These are phyloP conservation scores for Fagus sylvatica DNA, from an alignment of 306 rosid species.

Conservation along the genomic window DNA sequence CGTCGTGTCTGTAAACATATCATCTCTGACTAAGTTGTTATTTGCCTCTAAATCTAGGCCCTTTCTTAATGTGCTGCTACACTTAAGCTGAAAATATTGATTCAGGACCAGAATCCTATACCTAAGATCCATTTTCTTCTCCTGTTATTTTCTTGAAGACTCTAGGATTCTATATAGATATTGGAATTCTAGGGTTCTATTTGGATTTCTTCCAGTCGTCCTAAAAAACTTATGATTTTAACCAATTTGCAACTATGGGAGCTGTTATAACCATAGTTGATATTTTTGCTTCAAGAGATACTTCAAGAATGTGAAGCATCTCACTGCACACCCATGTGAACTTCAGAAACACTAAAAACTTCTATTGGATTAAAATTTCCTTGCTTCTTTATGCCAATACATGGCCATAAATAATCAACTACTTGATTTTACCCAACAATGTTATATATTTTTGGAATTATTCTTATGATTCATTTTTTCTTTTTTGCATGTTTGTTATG, in stretches of 20 bases:
- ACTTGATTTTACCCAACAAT: neutral
- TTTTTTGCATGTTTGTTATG: conserved; percentile 20
- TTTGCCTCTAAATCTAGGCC: neutral
- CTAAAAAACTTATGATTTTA: neutral
- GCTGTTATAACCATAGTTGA: neutral
- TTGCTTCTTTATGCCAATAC: neutral
- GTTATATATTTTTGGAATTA: neutral
- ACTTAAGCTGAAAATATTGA: neutral
- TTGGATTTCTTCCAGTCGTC: neutral
- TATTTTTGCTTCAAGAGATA: neutral
- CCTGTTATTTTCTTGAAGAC: neutral
- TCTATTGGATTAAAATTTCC: neutral
- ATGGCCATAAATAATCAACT: neutral
- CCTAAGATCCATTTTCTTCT: neutral
- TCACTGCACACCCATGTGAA: neutral
- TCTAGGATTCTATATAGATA: neutral
- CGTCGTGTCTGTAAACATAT: no score
- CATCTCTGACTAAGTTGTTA: neutral
- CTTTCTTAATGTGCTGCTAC: neutral
- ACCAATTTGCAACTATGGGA: neutral
- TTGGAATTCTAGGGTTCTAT: neutral
- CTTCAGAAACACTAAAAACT: neutral
- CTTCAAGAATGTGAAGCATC: neutral
- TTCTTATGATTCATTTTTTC: conserved; percentile 9
- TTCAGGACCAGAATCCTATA: neutral